Evolutionary conservation across 257 asterid species (phyloP), one percentile per base, ranked within the genome.

Genomic region (Schizonepeta tenuifolia): DNA sequence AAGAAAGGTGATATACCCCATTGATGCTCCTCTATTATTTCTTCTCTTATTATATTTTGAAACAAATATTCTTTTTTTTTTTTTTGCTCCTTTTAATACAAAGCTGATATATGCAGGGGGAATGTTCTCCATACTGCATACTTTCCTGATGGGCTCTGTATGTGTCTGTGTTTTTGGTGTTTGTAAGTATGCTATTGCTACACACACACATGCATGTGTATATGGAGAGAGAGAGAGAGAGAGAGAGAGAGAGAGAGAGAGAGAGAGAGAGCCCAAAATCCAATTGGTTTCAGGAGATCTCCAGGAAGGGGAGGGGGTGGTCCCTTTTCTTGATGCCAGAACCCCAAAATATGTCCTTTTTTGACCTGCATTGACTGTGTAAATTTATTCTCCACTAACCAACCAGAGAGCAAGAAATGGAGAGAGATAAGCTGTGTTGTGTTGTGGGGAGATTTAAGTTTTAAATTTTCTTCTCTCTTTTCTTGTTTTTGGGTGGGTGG

Each of bases 321-420:
- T 78, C 85, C 86, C 71, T 17, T 55, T 67, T 38, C 53, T 74
- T 78, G 79, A 73, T 55, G 76, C 76, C 67, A 77, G 72, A 80
- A 72, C 63, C 82, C 82, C 62, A 68, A 73, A 70, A 70, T 75
- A 69, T 73, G 88, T 74, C 85, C 73, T 75, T 86, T 75, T 80
- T 83, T 86, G 86, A 87, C 90, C 85, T 80, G 81, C 87, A 80
- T 85, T 79, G 84, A 82, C 84, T 78, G 80, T 75, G 65, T 71
- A 74, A 44, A 66, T 61, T 69, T 80, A 86, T 83, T 82, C 89
- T 72, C 82, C 74, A 18, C 64, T 72, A 63, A 77, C 86, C 86
- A 84, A 78, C 87, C 82, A 76, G 24, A 75, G 65, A 41, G 60
- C 73, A 75, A 75, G 79, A 74, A 62, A 68, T 64, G 60, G 24